Percentiles rank a stretch among this genome's conserved stretches.
These are phyloP conservation scores for Mesembryanthemum crystallinum DNA, from an alignment of 148 eudicot genomes.

Conservation along the genomic window DNA sequence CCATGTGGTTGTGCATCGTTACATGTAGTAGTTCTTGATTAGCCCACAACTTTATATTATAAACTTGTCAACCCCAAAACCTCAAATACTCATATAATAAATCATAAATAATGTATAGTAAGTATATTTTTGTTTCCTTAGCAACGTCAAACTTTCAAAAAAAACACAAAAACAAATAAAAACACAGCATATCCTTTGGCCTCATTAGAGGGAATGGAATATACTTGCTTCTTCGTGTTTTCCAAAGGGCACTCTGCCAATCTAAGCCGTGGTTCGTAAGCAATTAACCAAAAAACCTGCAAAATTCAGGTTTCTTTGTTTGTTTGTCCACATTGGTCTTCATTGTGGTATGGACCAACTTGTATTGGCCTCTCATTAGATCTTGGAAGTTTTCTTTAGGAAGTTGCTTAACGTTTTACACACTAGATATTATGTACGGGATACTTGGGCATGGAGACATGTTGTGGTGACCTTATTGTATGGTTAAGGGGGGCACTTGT, in stretches of 20 bases:
- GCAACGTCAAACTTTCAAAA: background rate
- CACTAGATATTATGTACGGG: no score
- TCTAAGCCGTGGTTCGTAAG: no score
- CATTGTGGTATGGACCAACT: no score
- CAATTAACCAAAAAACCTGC: no score
- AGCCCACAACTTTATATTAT: background rate
- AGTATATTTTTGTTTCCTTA: background rate
- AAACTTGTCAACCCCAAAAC: background rate
- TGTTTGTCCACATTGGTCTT: background rate
- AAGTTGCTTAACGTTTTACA: no score
- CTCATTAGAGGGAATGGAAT: background rate
- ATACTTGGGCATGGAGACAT: no score
- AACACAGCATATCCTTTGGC: background rate
- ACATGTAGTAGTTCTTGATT: background rate
- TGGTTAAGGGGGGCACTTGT: no score
- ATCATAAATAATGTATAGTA: no score
- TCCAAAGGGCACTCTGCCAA: background rate
- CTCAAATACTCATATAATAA: background rate
- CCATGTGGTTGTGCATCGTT: conserved; percentile 9
- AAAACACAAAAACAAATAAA: background rate
- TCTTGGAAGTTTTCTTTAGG: no score
- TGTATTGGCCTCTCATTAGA: no score
- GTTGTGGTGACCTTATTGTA: no score
- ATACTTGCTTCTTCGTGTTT: background rate
- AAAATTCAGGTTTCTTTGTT: no score